Base-by-base conservation (phyloP, 257 asterid genomes). In the Ocimum tenuiflorum region DNA sequence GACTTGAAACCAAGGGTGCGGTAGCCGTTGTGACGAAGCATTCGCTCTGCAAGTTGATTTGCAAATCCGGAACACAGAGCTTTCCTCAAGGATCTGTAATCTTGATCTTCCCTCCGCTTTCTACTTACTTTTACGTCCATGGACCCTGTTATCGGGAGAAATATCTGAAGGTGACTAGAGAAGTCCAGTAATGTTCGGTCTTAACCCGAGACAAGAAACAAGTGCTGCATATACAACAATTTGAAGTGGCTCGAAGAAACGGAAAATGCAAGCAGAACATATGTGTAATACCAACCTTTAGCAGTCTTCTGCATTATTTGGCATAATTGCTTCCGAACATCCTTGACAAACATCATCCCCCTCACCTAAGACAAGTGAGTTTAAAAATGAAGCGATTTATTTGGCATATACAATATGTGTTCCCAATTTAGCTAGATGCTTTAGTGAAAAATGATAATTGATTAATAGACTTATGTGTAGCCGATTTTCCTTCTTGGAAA, bases 1-100 rank as follows among this genome's bases (percentile, higher is more conserved):
- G 99, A 76, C 81, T 88, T 90, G 80, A 87, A 82, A 82, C 97
- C 96, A 61, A 89, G 75, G 46, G 97, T 82, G 54, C 89, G 85
- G 57, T 75, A 94, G 53, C 99, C 99, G 58, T 94, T 94, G 63
- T 94, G 99, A 38, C 87, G 97, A 48, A 88, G 73, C 97, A 86
- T 90, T 59, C 99, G 74, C 81, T 94, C 96, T 23, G 92, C 99
- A 62, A 90, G 94, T 82, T 94, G 97, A 78, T 85, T 88, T 66
- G 91, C 91, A 29, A 81, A 88, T 45, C 99, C 99, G 31, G 85
- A 73, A 76, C 94, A 94, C 52, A 94, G 81, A 60, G 99, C 87
- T 76, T 84, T 88, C 77, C 96, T 85, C 85, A 94, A 79, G 60
- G 73, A 78, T 77, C 77, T 79, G 68, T 86, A 94, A 36, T 90